Conservation (phyloP, 2,329 filamentous ascomycete species). For the Tolypocladium tundrense region DNA sequence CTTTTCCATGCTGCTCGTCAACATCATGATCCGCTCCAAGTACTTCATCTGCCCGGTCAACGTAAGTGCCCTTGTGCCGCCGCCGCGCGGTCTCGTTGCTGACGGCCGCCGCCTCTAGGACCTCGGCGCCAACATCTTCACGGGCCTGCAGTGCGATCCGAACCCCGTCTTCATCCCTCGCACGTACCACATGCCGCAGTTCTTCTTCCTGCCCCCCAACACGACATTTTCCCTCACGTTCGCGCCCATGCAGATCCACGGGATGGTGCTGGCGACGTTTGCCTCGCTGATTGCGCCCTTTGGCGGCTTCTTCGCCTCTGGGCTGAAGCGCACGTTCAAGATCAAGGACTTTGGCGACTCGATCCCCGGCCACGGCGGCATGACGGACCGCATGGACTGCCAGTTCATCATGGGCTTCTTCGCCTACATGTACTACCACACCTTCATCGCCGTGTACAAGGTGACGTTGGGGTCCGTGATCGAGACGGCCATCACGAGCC, state of each 20-base stretch:
- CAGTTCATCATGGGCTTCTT: constrained; percentile 99
- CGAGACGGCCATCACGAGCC: constrained; percentile 82
- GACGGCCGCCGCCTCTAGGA: constrained; percentile 34
- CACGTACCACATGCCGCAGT: constrained; percentile 61
- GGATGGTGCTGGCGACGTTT: constrained; percentile 82
- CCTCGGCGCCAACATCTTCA: constrained; percentile 86
- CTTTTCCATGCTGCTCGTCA: constrained; percentile 73
- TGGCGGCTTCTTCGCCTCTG: constrained; percentile 95
- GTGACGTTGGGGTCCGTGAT: constrained; percentile 78
- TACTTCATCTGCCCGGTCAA: constrained; percentile 99
- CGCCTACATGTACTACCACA: constrained; percentile 96
- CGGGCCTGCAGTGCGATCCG: constrained; percentile 76
- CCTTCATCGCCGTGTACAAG: constrained; percentile 86
- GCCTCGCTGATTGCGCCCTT: constrained; percentile 95
- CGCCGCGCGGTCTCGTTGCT: neutral
- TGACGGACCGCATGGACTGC: constrained; percentile 98
- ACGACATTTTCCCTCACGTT: constrained; percentile 57
- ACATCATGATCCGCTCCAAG: constrained; percentile 78
- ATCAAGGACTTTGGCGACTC: constrained; percentile 99
- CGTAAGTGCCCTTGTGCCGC: constrained; percentile 29
- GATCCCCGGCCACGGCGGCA: constrained; percentile 93
- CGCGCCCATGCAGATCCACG: constrained; percentile 87
- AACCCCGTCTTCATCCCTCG: constrained; percentile 86
- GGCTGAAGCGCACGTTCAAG: constrained; percentile 96
- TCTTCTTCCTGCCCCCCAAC: constrained; percentile 57